A percentile compares a stretch with the other conserved stretches of the same genome.
phyloP scores from a whole-genome alignment of 768 basidiomycete species.

The Wakefieldia striispora region DNA sequence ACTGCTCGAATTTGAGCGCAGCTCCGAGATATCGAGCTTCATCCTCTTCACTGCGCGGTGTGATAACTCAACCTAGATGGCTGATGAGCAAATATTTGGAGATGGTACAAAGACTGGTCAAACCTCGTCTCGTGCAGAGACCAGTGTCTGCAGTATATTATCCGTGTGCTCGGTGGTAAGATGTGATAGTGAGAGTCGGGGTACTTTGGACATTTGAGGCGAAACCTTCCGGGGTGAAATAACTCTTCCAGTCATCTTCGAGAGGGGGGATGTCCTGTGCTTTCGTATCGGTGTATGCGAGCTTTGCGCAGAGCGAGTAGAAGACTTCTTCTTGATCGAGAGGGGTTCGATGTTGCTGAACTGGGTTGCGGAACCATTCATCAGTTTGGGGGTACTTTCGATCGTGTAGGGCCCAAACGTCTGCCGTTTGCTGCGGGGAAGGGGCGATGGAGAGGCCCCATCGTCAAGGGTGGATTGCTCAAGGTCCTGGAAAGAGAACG shows the following conservation, averaged over 20 bases:
- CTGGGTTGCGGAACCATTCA: conserved; percentile 33
- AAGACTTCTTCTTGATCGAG: conserved; percentile 83
- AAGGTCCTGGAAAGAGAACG: conserved; percentile 25
- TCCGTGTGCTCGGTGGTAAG: conserved; percentile 40
- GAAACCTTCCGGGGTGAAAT: conserved; percentile 54
- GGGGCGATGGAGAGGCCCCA: conserved; percentile 39
- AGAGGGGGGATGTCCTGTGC: conserved; percentile 53
- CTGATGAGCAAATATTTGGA: conserved; percentile 1
- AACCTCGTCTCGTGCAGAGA: conserved; percentile 68
- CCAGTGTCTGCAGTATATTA: conserved; percentile 46
- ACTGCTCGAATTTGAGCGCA: conserved; percentile 18
- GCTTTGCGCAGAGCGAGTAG: conserved; percentile 47
- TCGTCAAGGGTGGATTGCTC: conserved; percentile 28
- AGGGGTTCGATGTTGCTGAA: conserved; percentile 63
- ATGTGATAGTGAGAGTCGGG: conserved; percentile 23
- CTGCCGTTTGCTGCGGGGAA: conserved; percentile 73
- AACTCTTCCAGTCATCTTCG: conserved; percentile 41
- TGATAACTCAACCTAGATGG: conserved; percentile 63
- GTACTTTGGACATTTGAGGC: conserved; percentile 45
- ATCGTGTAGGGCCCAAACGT: conserved; percentile 52
- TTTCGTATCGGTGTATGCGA: conserved; percentile 35
- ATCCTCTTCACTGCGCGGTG: conserved; percentile 73
- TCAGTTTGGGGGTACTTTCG: conserved; percentile 52
- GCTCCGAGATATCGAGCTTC: conserved; percentile 60
- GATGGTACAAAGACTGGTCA: neutral